A percentile compares a stretch with the other conserved stretches of the same genome.
Evolutionary conservation across 2,329 filamentous ascomycete genomes (phyloP).

Genomic region (Hypoxylon sp.): DNA sequence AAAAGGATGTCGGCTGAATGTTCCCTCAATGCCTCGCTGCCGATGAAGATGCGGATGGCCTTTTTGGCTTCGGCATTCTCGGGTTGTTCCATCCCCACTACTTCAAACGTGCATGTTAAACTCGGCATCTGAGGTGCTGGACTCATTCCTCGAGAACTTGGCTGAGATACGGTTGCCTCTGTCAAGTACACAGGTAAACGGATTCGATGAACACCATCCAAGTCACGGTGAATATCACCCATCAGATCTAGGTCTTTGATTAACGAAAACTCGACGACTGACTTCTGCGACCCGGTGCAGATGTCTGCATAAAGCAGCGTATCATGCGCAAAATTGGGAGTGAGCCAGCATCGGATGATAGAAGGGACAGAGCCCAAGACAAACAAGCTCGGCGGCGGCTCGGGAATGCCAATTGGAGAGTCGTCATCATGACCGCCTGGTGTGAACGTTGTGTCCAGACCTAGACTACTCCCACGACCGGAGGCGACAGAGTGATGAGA

Average conservation of each 20-base stretch:
- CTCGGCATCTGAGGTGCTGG: conserved; percentile 85
- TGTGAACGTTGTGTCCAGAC: conserved; percentile 80
- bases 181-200: conserved; percentile 89
- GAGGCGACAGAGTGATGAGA: conserved; percentile 80
- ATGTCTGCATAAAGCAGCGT: conserved; percentile 91
- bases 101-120: conserved; percentile 83
- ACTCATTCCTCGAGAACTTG: conserved; percentile 79
- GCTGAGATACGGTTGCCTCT: conserved; percentile 86
- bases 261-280: conserved; percentile 82
- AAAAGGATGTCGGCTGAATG: conserved; percentile 93
- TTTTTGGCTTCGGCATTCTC: conserved; percentile 68
- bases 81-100: conserved; percentile 72
- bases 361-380: conserved; percentile 90
- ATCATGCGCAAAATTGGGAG: conserved; percentile 88
- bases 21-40: conserved; percentile 86
- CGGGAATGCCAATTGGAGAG: conserved; percentile 79
- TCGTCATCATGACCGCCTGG: conserved; percentile 74
- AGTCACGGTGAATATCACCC: conserved; percentile 74
- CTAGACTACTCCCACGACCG: conserved; percentile 88
- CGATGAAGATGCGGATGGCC: conserved; percentile 86
- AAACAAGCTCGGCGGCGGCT: conserved; percentile 86
- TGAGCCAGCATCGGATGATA: conserved; percentile 96
- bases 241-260: conserved; percentile 80
- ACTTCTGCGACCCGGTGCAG: conserved; percentile 92
- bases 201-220: conserved; percentile 77